phyloP scores from a whole-genome alignment of 129 eudicot genomes.

The Sambucus nigra region DNA sequence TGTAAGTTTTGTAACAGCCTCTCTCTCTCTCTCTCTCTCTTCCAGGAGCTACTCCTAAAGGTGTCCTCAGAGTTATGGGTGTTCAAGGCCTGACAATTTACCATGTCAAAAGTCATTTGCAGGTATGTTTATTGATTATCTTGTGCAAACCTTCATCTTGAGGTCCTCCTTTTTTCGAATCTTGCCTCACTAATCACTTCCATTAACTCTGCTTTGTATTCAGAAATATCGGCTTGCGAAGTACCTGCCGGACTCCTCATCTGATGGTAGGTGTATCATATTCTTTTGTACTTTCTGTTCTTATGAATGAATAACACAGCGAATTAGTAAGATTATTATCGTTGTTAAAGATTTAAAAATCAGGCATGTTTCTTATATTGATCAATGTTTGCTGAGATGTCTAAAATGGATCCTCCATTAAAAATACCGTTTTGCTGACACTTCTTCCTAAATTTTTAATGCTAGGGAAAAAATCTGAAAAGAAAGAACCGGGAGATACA shows the following conservation, averaged over 20 bases:
- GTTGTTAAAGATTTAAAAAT: not conserved
- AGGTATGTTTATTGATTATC: conserved; percentile 21
- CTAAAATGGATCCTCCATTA: not conserved
- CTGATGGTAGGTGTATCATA: conserved; percentile 32
- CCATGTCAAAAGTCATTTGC: conserved; percentile 64
- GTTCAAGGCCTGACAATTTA: conserved; percentile 62
- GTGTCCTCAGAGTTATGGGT: conserved; percentile 70
- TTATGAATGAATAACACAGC: not conserved
- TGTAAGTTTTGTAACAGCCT: conserved; percentile 4
- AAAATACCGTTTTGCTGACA: conserved; percentile 19
- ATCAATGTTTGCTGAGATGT: not conserved
- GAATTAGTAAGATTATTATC: not conserved
- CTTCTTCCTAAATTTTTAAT: conserved; percentile 14
- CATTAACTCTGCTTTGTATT: conserved; percentile 3
- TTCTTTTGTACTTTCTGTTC: not conserved
- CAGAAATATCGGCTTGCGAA: conserved; percentile 66
- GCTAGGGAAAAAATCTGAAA: conserved; percentile 60
- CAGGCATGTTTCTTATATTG: not conserved
- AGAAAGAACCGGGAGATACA: conserved; percentile 68
- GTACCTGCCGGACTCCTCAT: conserved; percentile 57
- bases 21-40: not conserved
- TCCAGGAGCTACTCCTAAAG: conserved; percentile 73
- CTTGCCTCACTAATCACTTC: not conserved
- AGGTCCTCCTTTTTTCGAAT: not conserved
- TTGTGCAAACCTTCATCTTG: not conserved